A percentile compares a stretch with the other conserved stretches of the same genome.
Evolutionary conservation across 2,329 filamentous ascomycete species (phyloP).

Genomic region (Colletotrichum cordylinicola): DNA sequence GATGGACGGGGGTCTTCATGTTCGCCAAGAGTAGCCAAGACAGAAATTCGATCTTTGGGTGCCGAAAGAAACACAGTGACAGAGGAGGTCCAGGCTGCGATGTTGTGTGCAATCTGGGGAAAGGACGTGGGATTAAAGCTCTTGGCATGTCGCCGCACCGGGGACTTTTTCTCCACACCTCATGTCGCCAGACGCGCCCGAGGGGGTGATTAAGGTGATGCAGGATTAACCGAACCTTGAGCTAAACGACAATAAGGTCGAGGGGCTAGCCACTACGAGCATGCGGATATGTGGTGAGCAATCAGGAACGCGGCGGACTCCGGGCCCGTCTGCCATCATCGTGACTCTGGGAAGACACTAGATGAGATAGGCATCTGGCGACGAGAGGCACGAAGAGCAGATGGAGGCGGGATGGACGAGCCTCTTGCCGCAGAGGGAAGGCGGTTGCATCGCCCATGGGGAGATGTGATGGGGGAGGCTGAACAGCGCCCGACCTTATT

Average conservation of each 20-base stretch:
- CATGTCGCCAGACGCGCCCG: background rate
- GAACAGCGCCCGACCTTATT: background rate
- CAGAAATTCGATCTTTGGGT: background rate
- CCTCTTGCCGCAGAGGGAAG: background rate
- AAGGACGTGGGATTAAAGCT: constrained; percentile 13
- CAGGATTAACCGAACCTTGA: background rate
- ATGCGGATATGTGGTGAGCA: too few species aligned
- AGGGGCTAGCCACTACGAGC: background rate
- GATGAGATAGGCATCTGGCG: background rate
- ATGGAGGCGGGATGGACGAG: background rate
- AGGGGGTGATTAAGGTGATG: background rate
- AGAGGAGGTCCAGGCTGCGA: background rate
- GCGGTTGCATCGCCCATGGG: background rate
- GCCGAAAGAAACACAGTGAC: background rate
- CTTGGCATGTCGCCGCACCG: constrained; percentile 2
- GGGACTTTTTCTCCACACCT: background rate
- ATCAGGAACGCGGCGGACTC: background rate
- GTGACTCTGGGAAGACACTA: background rate
- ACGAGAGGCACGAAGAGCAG: background rate
- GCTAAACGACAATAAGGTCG: background rate
- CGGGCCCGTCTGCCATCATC: background rate
- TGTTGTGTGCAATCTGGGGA: background rate
- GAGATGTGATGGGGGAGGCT: background rate
- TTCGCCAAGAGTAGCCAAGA: background rate
- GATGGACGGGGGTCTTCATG: background rate